Percentiles rank a stretch among this genome's conserved stretches.
Evolutionary conservation across 345 rosid species (phyloP).

Genomic region (Firmiana major): DNA sequence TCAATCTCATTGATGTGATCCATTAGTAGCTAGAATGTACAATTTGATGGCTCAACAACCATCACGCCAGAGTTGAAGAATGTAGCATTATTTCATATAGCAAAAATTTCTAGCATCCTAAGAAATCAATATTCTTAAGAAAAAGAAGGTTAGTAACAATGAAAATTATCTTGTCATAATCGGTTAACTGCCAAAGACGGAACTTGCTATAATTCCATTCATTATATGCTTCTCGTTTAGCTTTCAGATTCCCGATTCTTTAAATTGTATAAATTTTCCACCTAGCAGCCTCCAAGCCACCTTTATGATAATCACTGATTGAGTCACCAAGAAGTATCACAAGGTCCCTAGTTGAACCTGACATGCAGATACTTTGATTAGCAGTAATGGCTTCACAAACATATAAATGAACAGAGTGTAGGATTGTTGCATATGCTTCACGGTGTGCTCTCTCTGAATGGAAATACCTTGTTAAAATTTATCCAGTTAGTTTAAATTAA

Average conservation of each 20-base stretch:
- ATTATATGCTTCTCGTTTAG: conserved; percentile 68
- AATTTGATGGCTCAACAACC: conserved; percentile 82
- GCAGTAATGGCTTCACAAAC: too few species aligned
- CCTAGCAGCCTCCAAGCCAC: conserved; percentile 74
- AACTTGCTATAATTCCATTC: conserved; percentile 95
- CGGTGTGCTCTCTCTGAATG: too few species aligned
- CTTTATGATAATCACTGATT: conserved; percentile 60
- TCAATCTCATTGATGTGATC: conserved; percentile 74
- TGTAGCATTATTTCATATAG: conserved; percentile 70
- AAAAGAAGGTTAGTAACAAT: conserved; percentile 88
- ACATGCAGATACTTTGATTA: too few species aligned
- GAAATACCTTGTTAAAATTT: too few species aligned
- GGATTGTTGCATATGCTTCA: too few species aligned
- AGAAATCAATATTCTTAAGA: conserved; percentile 76
- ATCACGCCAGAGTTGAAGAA: conserved; percentile 84
- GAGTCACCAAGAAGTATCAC: conserved; percentile 84
- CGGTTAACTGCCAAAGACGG: conserved; percentile 85
- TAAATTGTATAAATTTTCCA: conserved; percentile 77
- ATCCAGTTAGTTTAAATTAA: too few species aligned
- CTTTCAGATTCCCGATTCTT: conserved; percentile 81
- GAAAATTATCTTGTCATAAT: conserved; percentile 82
- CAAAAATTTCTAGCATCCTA: conserved; percentile 83
- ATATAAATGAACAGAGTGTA: too few species aligned
- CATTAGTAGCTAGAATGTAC: conserved; percentile 78
- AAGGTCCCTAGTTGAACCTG: conserved; percentile 84